Evolutionary conservation across 108 stramenopile species (phyloP), one percentile per base, ranked within the genome.

Genomic region (Cyclotella cryptica): DNA sequence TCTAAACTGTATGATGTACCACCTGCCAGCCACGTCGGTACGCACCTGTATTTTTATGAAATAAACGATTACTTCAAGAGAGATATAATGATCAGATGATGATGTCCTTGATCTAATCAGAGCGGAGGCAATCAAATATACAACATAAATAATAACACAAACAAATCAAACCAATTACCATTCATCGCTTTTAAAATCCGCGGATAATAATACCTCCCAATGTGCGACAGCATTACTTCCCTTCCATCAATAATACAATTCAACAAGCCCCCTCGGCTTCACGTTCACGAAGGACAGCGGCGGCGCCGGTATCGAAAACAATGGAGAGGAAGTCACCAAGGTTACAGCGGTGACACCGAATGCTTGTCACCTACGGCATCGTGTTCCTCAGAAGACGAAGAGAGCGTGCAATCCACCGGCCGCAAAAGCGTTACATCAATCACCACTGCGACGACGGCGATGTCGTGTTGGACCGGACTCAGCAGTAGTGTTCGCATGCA

Each of bases 331-430:
- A 58, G 55, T 58, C 55, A 27, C 22, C 55, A 27, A 14, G 55
- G 55, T 28, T 58, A 58, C 55, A 26, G 55, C 26, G 55, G 55
- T 26, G 55, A 58, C 24, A 27, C 55, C 13, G 55, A 58, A 58
- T 21, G 19, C 19, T 14, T 28, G 3, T 58, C 55, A 21, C 17
- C 22, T 58, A 58, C 55, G 17, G 47, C 47, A n/a, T 17, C 47
- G 6, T 58, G 13, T 26, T 26, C 24, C 1, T 24, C 55, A 3
- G 55, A 58, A 2, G 55, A 58, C 22, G 55, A 58, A 26, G 24
- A 24, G 21, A 21, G 22, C 55, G 24, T 58, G 55, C 55, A 21
- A 13, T 58, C 55, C 3, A n/a, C 47, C n/a, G 47, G 55, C 13
- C 24, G 55, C 9, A 58, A 58, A 26, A 58, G 26, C 13, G 55